A percentile compares a stretch with the other conserved stretches of the same genome.
Evolutionary conservation across 164 flowering plant species (phyloP).

Genomic region (Vitis rupestris): DNA sequence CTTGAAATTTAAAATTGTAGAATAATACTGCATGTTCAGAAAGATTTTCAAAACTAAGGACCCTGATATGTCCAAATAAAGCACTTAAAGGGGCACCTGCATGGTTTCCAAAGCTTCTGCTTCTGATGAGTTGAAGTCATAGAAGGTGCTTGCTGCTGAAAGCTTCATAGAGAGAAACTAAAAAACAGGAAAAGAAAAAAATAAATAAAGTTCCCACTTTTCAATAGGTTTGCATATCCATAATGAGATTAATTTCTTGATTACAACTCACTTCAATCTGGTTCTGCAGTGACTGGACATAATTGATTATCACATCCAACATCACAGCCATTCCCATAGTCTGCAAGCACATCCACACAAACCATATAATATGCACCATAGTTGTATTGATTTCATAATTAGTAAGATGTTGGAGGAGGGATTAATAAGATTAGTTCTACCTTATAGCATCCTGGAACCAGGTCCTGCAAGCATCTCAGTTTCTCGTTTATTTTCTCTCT

Average conservation of each 20-base stretch:
- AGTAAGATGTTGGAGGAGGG: no score
- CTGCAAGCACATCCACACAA: constrained; percentile 17
- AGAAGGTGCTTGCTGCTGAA: constrained; percentile 15
- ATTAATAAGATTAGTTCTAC: constrained; percentile 7
- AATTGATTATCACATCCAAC: constrained; percentile 43
- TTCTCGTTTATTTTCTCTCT: constrained; percentile 34
- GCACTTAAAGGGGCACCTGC: no score
- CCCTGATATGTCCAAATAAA: no score
- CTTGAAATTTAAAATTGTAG: no score
- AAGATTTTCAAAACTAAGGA: no score
- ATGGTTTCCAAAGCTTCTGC: neutral
- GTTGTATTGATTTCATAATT: neutral
- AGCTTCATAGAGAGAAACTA: constrained; percentile 35
- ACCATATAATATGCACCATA: no score
- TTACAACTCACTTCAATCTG: constrained; percentile 34
- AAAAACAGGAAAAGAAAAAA: neutral
- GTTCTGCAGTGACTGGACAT: constrained; percentile 37
- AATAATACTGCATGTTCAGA: no score
- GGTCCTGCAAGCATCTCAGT: constrained; percentile 30
- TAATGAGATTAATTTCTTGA: neutral
- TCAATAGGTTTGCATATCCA: neutral
- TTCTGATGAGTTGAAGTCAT: constrained; percentile 4
- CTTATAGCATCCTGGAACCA: constrained; percentile 45
- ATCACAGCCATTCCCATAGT: constrained; percentile 37
- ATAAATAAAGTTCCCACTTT: no score